A percentile compares a stretch with the other conserved stretches of the same genome.
Conservation (phyloP, 1,139 yeast species). For the Geotrichum aggregatum region DNA sequence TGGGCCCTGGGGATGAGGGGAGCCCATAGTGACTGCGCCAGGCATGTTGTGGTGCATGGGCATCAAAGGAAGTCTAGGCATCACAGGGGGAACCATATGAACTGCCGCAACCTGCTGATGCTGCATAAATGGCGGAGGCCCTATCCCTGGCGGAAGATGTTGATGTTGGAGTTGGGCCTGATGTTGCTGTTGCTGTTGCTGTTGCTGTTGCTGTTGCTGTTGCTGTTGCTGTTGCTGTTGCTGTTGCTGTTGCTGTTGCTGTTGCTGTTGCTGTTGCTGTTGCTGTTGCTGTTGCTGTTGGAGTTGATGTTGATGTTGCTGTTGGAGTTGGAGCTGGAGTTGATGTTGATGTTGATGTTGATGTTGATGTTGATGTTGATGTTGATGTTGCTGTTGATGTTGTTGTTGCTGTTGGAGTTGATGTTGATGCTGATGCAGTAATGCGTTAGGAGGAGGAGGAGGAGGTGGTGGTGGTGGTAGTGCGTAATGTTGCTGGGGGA, state of each 20-base stretch:
- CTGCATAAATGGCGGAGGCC: not conserved
- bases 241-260: not conserved
- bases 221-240: constrained; percentile 22
- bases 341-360: constrained; percentile 24
- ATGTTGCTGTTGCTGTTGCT: constrained; percentile 17
- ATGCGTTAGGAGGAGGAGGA: no score
- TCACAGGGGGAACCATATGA: constrained; percentile 7
- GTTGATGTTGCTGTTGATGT: constrained; percentile 2
- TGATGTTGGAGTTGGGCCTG: not conserved
- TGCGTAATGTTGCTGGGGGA: constrained; percentile 4
- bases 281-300: constrained; percentile 17
- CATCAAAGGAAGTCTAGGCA: constrained; percentile 6
- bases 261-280: constrained; percentile 18
- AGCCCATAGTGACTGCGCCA: constrained; percentile 13
- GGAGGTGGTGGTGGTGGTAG: no score
- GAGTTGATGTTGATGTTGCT: constrained; percentile 17
- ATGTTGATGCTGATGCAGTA: constrained; percentile 16
- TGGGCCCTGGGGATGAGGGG: constrained; percentile 11
- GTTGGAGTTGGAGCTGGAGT: constrained; percentile 20
- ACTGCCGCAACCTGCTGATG: not conserved
- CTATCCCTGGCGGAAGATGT: not conserved
- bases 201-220: constrained; percentile 21
- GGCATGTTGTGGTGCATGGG: constrained; percentile 4
- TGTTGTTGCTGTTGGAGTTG: constrained; percentile 14
- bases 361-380: constrained; percentile 17